phyloP scores from a whole-genome alignment of 2,329 filamentous ascomycete species.

The Beauveria sp. region DNA sequence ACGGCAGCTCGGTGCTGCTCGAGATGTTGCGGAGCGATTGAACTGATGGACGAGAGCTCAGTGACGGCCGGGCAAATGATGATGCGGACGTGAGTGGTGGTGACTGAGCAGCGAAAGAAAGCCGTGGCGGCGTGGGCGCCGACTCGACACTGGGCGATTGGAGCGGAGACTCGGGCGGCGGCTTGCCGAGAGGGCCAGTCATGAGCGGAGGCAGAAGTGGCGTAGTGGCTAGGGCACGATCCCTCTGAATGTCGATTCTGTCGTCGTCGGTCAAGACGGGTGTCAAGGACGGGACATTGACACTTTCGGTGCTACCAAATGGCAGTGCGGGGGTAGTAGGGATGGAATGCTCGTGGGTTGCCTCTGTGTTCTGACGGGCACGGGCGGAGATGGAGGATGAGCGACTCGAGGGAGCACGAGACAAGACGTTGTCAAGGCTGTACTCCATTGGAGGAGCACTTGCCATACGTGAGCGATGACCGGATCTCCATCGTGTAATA shows the following conservation, averaged over 20 bases:
- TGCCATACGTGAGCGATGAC: constrained; percentile 36
- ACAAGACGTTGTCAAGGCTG: constrained; percentile 69
- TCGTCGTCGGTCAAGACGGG: constrained; percentile 41
- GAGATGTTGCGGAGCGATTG: constrained; percentile 63
- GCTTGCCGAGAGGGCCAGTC: constrained; percentile 47
- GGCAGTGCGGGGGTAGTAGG: constrained; percentile 57
- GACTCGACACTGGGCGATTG: constrained; percentile 71
- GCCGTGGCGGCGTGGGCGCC: constrained; percentile 39
- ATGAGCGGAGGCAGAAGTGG: constrained; percentile 79
- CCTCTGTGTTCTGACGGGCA: constrained; percentile 37
- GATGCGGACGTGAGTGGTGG: constrained; percentile 31
- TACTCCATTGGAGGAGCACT: constrained; percentile 70
- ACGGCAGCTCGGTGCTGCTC: constrained; percentile 48
- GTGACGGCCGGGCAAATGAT: constrained; percentile 44
- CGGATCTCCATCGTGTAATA: constrained; percentile 42
- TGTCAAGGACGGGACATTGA: constrained; percentile 31
- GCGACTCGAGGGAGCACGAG: constrained; percentile 62
- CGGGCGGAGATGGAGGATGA: constrained; percentile 70
- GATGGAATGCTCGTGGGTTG: constrained; percentile 41
- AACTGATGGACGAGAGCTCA: constrained; percentile 70
- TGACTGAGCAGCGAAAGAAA: constrained; percentile 33
- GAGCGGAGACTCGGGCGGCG: constrained; percentile 67
- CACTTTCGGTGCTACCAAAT: constrained; percentile 51
- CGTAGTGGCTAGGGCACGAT: constrained; percentile 60
- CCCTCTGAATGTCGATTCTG: constrained; percentile 46